Percentiles rank a stretch among this genome's conserved stretches.
Conservation (phyloP, 1,284 basidiomycete species). For the Pseudozyma pruni region DNA sequence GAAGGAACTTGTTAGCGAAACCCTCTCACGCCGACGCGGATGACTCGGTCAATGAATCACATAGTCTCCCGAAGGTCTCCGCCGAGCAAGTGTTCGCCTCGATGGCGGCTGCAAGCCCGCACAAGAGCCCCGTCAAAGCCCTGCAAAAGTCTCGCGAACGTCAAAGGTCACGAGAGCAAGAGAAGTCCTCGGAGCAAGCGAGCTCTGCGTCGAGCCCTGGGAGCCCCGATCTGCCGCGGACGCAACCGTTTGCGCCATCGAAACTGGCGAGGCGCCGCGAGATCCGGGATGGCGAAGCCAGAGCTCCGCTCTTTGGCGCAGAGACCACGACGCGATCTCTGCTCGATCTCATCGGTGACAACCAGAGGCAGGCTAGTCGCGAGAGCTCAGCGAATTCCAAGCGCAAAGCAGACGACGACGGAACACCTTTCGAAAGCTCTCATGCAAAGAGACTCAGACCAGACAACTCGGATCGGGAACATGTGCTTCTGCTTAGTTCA, state of each 20-base stretch:
- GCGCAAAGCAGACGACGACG: constrained; percentile 18
- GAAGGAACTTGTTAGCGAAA: not conserved
- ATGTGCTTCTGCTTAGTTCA: not conserved
- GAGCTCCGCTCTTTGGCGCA: constrained; percentile 22
- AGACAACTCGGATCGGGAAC: no score
- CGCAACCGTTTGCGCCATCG: constrained; percentile 31
- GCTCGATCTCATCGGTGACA: constrained; percentile 22
- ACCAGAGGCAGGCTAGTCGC: not conserved
- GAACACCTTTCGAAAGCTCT: not conserved
- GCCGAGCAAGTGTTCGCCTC: constrained; percentile 34
- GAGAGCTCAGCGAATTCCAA: constrained; percentile 8
- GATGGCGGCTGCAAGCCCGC: constrained; percentile 12
- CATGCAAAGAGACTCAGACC: constrained; percentile 6
- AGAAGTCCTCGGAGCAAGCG: not conserved
- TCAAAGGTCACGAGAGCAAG: constrained; percentile 9
- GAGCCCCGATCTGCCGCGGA: constrained; percentile 17
- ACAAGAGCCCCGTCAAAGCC: constrained; percentile 31
- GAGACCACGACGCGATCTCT: constrained; percentile 24
- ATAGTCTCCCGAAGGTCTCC: constrained; percentile 14
- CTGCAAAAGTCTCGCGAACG: constrained; percentile 27
- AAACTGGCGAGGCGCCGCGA: constrained; percentile 30
- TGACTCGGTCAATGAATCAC: not conserved
- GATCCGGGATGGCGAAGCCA: not conserved
- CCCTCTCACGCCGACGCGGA: not conserved
- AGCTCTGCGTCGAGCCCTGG: not conserved